Percentiles rank a stretch among this genome's conserved stretches.
These are phyloP conservation scores for Starmerella vitae DNA, from an alignment of 805 yeast genomes.

Conservation along the genomic window DNA sequence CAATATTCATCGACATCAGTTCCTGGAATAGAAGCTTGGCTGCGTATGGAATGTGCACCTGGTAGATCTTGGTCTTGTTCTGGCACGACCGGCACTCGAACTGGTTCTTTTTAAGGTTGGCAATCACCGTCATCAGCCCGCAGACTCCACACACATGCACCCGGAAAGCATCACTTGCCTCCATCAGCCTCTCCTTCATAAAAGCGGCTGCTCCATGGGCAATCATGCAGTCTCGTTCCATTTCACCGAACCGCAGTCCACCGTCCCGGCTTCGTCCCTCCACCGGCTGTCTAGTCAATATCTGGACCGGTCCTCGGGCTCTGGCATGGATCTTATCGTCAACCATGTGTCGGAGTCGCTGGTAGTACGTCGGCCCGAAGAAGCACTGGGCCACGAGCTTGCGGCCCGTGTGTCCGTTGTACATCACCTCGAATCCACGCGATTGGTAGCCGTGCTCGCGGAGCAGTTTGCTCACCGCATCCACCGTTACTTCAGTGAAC, in stretches of 20 bases:
- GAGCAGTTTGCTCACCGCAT: constrained; percentile 80
- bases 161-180: constrained; percentile 96
- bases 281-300: constrained; percentile 93
- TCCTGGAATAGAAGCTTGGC: constrained; percentile 97
- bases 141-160: constrained; percentile 97
- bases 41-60: constrained; percentile 95
- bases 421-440: constrained; percentile 97
- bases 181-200: constrained; percentile 95
- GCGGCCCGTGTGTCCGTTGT: constrained; percentile 97
- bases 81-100: constrained; percentile 98
- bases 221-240: constrained; percentile 99
- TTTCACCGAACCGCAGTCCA: constrained; percentile 97
- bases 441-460: constrained; percentile 96
- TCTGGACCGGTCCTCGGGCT: constrained; percentile 98
- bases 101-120: constrained; percentile 92
- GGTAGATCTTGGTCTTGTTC: constrained; percentile 95
- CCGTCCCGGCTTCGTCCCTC: constrained; percentile 99
- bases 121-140: constrained; percentile 96
- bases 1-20: constrained; percentile 97
- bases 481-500: constrained; percentile 95
- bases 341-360: constrained; percentile 97
- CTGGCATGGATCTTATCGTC: constrained; percentile 98
- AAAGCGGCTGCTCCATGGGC: constrained; percentile 99
- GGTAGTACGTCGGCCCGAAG: constrained; percentile 99
- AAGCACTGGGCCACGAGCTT: constrained; percentile 95